Percentiles rank a stretch among this genome's conserved stretches.
Evolutionary conservation across 306 rosid species (phyloP).

Genomic region (Quercus bicolor): DNA sequence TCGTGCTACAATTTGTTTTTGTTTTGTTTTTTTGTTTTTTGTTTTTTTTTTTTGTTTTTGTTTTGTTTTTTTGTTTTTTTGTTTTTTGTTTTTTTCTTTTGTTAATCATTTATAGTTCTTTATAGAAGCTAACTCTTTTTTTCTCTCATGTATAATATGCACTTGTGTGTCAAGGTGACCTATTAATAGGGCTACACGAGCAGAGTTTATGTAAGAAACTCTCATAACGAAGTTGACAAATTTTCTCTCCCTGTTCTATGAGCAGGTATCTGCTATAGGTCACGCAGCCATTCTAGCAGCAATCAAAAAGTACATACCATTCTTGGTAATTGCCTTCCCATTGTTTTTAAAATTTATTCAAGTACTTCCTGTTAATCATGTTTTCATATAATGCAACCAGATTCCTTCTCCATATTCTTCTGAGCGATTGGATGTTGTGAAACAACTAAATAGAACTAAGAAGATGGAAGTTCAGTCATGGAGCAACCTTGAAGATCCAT

Average conservation of each 20-base stretch:
- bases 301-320: conserved; percentile 60
- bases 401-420: conserved; percentile 65
- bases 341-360: background rate
- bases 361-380: background rate
- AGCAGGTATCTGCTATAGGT: conserved; percentile 58
- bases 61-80: too few relatives aligned
- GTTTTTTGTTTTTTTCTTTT: too few relatives aligned
- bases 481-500: conserved; percentile 42
- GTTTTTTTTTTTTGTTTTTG: too few relatives aligned
- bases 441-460: conserved; percentile 56
- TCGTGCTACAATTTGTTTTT: background rate
- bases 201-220: background rate
- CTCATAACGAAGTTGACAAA: background rate
- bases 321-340: conserved; percentile 38
- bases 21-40: too few relatives aligned
- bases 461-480: conserved; percentile 44
- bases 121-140: background rate
- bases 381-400: conserved; percentile 27
- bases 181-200: background rate
- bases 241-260: background rate
- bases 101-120: too few relatives aligned
- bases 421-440: conserved; percentile 55
- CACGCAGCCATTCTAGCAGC: conserved; percentile 76
- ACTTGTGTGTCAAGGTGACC: background rate
- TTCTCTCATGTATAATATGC: background rate